A percentile compares a stretch with the other conserved stretches of the same genome.
Conservation (phyloP, 805 yeast genomes). For the Pichia kluyveri region DNA sequence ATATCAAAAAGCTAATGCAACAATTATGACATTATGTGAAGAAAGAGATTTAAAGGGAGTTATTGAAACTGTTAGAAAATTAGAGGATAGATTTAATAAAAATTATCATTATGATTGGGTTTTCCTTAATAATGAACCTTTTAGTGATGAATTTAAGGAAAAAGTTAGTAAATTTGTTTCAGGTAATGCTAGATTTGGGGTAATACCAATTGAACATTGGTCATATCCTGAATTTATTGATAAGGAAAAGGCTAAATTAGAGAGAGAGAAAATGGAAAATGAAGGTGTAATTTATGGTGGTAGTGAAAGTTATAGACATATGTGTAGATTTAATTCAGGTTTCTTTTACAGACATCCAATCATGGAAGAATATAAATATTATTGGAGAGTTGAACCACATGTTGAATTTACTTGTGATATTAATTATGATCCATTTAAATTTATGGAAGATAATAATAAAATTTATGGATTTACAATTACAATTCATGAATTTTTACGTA, state of each 20-base stretch:
- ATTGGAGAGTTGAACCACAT: conserved; percentile 75
- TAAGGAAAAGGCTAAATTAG: conserved; percentile 53
- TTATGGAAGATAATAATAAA: conserved; percentile 45
- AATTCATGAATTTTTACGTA: conserved; percentile 50
- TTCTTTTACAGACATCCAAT: conserved; percentile 53
- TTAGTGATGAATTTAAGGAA: conserved; percentile 59
- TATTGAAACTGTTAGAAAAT: conserved; percentile 51
- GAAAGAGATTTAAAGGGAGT: conserved; percentile 54
- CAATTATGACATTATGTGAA: conserved; percentile 59
- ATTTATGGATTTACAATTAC: conserved; percentile 62
- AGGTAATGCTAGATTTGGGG: conserved; percentile 65
- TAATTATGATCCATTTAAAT: conserved; percentile 51
- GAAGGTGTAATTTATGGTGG: conserved; percentile 32
- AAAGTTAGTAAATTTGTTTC: conserved; percentile 45
- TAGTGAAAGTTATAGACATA: conserved; percentile 35
- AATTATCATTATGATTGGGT: conserved; percentile 86
- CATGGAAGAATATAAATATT: conserved; percentile 52
- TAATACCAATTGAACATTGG: conserved; percentile 77
- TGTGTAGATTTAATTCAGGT: conserved; percentile 40
- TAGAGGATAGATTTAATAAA: conserved; percentile 75
- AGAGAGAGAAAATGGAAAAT: conserved; percentile 47
- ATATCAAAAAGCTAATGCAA: conserved; percentile 34
- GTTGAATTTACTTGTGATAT: conserved; percentile 53
- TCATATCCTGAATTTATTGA: conserved; percentile 78
- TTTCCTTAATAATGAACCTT: conserved; percentile 74